Evolutionary conservation across 495 filamentous ascomycete genomes (phyloP), one percentile per base, ranked within the genome.

Genomic region (Parathielavia hyrcaniae): DNA sequence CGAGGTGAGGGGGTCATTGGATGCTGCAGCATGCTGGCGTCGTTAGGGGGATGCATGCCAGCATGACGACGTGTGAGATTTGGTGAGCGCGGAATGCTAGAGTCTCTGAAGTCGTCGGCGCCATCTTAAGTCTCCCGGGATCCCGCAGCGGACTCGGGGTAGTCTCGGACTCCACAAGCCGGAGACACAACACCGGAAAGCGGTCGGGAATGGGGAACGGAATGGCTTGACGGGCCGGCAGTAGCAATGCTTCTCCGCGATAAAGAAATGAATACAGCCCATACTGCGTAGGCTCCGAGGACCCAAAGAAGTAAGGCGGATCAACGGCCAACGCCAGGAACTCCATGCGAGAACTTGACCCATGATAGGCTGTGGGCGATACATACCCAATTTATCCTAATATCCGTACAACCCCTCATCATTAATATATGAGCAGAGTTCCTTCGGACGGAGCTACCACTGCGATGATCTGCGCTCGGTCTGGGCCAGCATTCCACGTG

Each of bases 321-420:
- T 54, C 45, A 54, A 53, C 38, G 38, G 39, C 2, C 14, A 50
- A 12, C 48, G 16, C 19, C 8, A 26, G 1, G 16, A 14, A 38
- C 5, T 9, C 32, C 48, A 30, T 19, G 32, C 47, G 17, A 5
- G 0, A 1, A 23, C 16, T 35, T 1, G 19, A 30, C 34, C 35
- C 5, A 9, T 43, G 16, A 44, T 22, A 30, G 26, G 34, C 16
- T 35, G 22, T 4, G 8, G 51, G 39, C 4, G 32, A 44, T 11
- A 34, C 6, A 23, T 22, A 7, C 22, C 20, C 55, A 47, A 64
- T 67, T 67, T 67, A 67, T 54, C 65, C 65, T 63, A 65, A 67
- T 67, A 61, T 49, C 60, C 32, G 22, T 40, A 9, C 26, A 49
- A 34, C 56, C 45, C 35, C 22, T 32, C 58, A 39, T 57, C 58